Evolutionary conservation across 2,329 filamentous ascomycete genomes (phyloP).

Genomic region (Venturia nashicola): DNA sequence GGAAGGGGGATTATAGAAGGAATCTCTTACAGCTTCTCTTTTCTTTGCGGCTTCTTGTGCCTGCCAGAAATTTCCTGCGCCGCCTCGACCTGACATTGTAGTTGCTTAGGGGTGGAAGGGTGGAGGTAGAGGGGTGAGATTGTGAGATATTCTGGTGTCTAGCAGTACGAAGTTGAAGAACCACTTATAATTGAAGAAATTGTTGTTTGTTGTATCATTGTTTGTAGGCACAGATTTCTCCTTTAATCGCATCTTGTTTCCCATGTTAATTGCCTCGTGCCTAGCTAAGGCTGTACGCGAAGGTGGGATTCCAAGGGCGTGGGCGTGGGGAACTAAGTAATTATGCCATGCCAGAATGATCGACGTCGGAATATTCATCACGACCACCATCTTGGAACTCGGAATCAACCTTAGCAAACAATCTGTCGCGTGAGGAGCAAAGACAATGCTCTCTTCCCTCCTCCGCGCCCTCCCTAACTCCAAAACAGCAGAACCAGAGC

Average conservation of each 20-base stretch:
- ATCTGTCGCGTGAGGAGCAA: background rate
- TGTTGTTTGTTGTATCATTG: background rate
- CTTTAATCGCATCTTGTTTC: background rate
- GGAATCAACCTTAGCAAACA: no score
- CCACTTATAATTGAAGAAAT: background rate
- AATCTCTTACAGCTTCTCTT: background rate
- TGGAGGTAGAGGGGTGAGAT: no score
- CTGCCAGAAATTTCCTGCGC: constrained; percentile 2
- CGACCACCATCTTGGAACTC: no score
- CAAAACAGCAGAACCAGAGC: constrained; percentile 17
- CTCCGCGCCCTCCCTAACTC: constrained; percentile 4
- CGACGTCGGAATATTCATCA: background rate
- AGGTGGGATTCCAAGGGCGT: background rate
- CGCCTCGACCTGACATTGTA: constrained; percentile 5
- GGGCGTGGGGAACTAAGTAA: background rate
- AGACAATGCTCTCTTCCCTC: constrained; percentile 4
- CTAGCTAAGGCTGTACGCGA: no score
- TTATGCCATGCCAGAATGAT: background rate
- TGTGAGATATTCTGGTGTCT: no score
- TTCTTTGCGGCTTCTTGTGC: background rate
- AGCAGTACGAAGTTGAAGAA: no score
- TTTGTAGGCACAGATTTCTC: background rate
- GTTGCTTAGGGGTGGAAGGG: background rate
- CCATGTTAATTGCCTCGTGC: background rate
- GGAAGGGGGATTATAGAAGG: background rate